A percentile compares a stretch with the other conserved stretches of the same genome.
These are phyloP conservation scores for Schizopora paradoxa DNA, from an alignment of 1,284 basidiomycete species.

Conservation along the genomic window DNA sequence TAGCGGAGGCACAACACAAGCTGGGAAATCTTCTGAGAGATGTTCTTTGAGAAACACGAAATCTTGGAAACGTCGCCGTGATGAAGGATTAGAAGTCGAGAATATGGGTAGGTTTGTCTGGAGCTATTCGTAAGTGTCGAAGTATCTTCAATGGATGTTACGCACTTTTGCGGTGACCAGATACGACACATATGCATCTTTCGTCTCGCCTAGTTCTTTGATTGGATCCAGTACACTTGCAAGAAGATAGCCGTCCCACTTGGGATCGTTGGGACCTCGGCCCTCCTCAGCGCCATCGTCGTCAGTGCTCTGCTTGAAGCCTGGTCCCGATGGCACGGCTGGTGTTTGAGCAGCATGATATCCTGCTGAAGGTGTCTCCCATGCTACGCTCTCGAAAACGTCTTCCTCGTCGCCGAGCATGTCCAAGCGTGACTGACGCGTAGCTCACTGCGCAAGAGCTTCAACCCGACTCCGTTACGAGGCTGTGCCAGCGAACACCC, in stretches of 20 bases:
- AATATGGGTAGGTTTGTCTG: slow-evolving; percentile 83
- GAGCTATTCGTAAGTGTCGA: slow-evolving; percentile 3
- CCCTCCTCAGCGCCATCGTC: slow-evolving; percentile 49
- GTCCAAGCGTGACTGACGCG: not conserved
- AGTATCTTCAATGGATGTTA: slow-evolving; percentile 8
- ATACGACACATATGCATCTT: slow-evolving; percentile 95
- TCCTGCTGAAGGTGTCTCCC: slow-evolving; percentile 64
- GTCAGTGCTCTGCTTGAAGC: slow-evolving; percentile 70
- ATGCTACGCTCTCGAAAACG: slow-evolving; percentile 81
- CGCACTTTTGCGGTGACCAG: slow-evolving; percentile 84
- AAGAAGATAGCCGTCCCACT: slow-evolving; percentile 86
- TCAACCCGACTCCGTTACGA: not conserved
- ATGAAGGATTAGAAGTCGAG: slow-evolving; percentile 63
- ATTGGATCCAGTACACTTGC: slow-evolving; percentile 88
- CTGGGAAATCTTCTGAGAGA: slow-evolving; percentile 89
- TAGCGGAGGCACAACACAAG: slow-evolving; percentile 92
- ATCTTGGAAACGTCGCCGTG: slow-evolving; percentile 91
- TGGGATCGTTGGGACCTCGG: slow-evolving; percentile 63
- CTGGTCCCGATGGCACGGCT: slow-evolving; percentile 49
- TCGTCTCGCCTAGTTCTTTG: slow-evolving; percentile 93
- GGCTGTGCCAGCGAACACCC: too few relatives aligned
- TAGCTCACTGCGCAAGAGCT: not conserved
- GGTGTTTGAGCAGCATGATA: slow-evolving; percentile 39
- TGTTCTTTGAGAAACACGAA: slow-evolving; percentile 93
- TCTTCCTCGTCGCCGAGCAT: slow-evolving; percentile 82